These are phyloP conservation scores for Candida ovalis DNA, from an alignment of 805 yeast species.

Conservation along the genomic window DNA sequence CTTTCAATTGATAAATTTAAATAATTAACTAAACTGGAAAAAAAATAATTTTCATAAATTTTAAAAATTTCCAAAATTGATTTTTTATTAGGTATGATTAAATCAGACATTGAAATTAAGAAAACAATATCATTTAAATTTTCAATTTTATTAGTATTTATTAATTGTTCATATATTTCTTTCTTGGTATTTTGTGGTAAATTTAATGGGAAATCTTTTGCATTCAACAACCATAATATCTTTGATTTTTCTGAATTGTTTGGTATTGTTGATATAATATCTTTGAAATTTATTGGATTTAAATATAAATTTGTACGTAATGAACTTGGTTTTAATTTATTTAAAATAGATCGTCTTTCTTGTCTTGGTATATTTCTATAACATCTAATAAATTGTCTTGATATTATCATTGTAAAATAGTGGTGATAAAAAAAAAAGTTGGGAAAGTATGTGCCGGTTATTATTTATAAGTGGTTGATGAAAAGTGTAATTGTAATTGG, in stretches of 20 bases:
- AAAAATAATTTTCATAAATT: conserved; percentile 1
- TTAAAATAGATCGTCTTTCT: too few relatives aligned
- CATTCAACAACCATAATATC: conserved; percentile 17
- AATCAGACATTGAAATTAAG: conserved; percentile 14
- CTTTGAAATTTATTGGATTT: conserved; percentile 7
- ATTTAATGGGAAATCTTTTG: conserved; percentile 22
- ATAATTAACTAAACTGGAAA: neutral
- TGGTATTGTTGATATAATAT: conserved; percentile 8
- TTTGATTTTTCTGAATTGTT: conserved; percentile 1
- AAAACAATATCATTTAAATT: conserved; percentile 7
- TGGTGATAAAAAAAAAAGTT: too few relatives aligned
- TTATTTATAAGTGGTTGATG: too few relatives aligned
- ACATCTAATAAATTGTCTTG: too few relatives aligned
- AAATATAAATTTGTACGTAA: conserved; percentile 8
- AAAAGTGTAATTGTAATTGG: too few relatives aligned
- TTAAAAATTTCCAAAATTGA: neutral
- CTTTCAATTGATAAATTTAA: neutral
- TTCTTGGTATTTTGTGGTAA: too few relatives aligned
- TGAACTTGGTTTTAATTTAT: too few relatives aligned
- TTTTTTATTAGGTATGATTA: neutral
- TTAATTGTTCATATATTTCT: conserved; percentile 1
- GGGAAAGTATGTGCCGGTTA: too few relatives aligned
- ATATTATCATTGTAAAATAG: too few relatives aligned
- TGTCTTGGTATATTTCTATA: too few relatives aligned
- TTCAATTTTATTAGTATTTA: conserved; percentile 2